These are phyloP conservation scores for Tephrocybe rancida DNA, from an alignment of 768 basidiomycete species.

Conservation along the genomic window DNA sequence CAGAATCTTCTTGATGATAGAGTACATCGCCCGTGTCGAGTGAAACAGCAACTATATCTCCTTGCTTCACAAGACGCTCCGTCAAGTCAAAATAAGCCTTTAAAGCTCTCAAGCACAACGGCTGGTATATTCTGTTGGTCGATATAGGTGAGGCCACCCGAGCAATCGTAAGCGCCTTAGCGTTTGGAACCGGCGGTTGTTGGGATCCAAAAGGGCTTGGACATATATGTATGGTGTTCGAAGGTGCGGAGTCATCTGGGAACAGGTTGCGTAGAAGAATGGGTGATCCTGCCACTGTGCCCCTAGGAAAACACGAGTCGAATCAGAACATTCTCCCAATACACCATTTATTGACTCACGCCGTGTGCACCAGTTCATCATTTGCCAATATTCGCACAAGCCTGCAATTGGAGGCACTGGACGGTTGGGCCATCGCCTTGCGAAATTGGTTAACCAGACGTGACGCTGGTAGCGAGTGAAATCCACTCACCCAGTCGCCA, in stretches of 20 bases:
- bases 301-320: slow-evolving; percentile 30
- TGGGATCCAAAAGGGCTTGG: slow-evolving; percentile 64
- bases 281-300: slow-evolving; percentile 45
- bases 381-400: slow-evolving; percentile 61
- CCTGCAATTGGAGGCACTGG: slow-evolving; percentile 38
- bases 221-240: slow-evolving; percentile 36
- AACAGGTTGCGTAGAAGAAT: slow-evolving; percentile 57
- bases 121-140: slow-evolving; percentile 64
- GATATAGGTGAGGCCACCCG: slow-evolving; percentile 80
- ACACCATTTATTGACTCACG: slow-evolving; percentile 28
- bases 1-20: slow-evolving; percentile 14
- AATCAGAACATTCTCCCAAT: background rate
- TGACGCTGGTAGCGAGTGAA: background rate
- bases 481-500: slow-evolving; percentile 76
- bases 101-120: slow-evolving; percentile 60
- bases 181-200: slow-evolving; percentile 65
- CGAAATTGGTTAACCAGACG: slow-evolving; percentile 11
- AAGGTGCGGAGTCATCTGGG: slow-evolving; percentile 24
- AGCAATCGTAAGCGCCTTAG: slow-evolving; percentile 71
- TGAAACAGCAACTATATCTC: slow-evolving; percentile 70
- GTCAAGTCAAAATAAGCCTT: slow-evolving; percentile 60
- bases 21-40: slow-evolving; percentile 54
- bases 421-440: slow-evolving; percentile 55
- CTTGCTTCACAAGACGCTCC: slow-evolving; percentile 65
- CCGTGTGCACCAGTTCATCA: slow-evolving; percentile 40